Base-by-base conservation (phyloP, 148 eudicot genomes). In the Beta vulgaris region DNA sequence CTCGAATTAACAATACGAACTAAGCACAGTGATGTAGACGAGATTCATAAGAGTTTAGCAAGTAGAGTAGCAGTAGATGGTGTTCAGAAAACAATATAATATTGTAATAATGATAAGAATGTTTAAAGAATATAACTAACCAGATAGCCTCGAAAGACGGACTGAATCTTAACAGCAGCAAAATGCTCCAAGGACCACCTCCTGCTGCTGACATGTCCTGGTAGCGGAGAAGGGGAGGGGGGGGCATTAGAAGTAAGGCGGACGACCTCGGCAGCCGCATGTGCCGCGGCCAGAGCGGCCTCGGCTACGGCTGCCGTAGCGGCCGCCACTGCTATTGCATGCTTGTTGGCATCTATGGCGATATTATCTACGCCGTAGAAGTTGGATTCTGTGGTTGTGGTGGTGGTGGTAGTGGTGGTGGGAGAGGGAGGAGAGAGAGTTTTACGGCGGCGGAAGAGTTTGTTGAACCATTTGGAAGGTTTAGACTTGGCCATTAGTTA, bases 241-340 rank as follows among this genome's bases (percentile, higher is more conserved):
- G 57, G 64, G 18, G 11, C 61, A 64, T 48, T 64, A 32, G 53
- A 79, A 0, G 98, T 91, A 18, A 94, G 82, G 34, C 93, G 81
- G 35, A 94, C 98, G 1, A 92, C 98, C 81, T 92, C 93, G 2
- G 93, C 98, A 14, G 97, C 98, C 7, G 98, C 98, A 37, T 86
- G 88, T 6, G 97, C 98, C 5, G 98, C 97, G 1, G 96, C 92
- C 0, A 95, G 81, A 4, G 98, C 98, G 0, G 97, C 98, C 78
- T 95, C 96, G 0, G 98, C 98, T 3, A 87, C 98, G 0, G 92
- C 97, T 0, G 97, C 97, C 0, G 97, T 95, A 28, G 98, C 98
- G 3, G 90, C 93, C 0, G 96, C 98, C 25, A 95, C 97, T 13
- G 91, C 96, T 26, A 95, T 91, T 26, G 99, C 99, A 62, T 92